These are phyloP conservation scores for Candolleomyces aberdarensis DNA, from an alignment of 768 basidiomycete genomes.

Conservation along the genomic window DNA sequence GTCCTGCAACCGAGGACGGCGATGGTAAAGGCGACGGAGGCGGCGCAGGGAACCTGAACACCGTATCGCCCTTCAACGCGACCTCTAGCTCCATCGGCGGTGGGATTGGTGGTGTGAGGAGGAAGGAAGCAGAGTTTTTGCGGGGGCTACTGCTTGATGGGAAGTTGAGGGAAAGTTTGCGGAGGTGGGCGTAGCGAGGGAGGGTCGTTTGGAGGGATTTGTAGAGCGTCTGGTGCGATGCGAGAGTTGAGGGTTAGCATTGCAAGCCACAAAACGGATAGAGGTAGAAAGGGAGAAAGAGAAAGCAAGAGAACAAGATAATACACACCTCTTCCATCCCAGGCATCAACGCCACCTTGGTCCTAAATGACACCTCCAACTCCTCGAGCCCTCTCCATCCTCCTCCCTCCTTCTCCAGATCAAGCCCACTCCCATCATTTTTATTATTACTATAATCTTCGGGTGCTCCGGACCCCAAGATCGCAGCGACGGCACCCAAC, in stretches of 20 bases:
- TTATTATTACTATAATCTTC: slow-evolving; percentile 6
- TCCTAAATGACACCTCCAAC: slow-evolving; percentile 29
- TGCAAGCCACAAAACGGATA: not conserved
- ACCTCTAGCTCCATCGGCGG: not conserved
- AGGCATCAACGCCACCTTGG: slow-evolving; percentile 10
- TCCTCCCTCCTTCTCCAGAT: slow-evolving; percentile 10
- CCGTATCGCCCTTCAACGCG: not conserved
- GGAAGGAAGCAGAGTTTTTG: not conserved
- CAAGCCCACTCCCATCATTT: slow-evolving; percentile 2
- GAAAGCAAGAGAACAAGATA: not conserved
- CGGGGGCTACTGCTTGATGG: not conserved
- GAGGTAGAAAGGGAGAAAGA: not conserved
- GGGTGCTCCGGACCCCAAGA: slow-evolving; percentile 18
- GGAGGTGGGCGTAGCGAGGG: slow-evolving; percentile 37
- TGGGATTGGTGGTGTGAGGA: not conserved
- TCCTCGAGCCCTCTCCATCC: slow-evolving; percentile 18
- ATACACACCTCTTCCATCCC: slow-evolving; percentile 33
- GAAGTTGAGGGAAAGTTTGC: slow-evolving; percentile 21
- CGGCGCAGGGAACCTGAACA: not conserved
- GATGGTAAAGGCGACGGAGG: not conserved
- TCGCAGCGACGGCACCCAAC: slow-evolving; percentile 37
- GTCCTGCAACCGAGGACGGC: not conserved
- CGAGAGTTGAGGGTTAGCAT: too few species aligned
- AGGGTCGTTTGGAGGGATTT: slow-evolving; percentile 37
- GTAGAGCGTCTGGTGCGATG: slow-evolving; percentile 33